A percentile compares a stretch with the other conserved stretches of the same genome.
These are phyloP conservation scores for Pythium aphanidermatum DNA, from an alignment of 352 stramenopile species.

Conservation along the genomic window DNA sequence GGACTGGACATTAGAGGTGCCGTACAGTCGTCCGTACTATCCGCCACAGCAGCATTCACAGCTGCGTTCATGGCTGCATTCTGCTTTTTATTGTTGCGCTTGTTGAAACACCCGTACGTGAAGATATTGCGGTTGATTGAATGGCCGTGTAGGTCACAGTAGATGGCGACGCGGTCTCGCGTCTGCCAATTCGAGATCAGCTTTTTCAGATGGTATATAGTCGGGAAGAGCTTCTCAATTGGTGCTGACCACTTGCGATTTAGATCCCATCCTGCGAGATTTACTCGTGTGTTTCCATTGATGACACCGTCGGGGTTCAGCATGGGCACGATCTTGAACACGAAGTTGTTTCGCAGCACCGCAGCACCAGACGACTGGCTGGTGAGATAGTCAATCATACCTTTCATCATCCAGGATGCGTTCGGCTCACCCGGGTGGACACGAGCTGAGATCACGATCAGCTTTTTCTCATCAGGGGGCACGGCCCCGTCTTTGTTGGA, in stretches of 20 bases:
- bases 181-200: constrained; percentile 53
- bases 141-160: constrained; percentile 81
- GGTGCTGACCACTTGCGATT: constrained; percentile 79
- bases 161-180: constrained; percentile 63
- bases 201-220: constrained; percentile 73
- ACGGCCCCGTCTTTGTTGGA: constrained; percentile 31
- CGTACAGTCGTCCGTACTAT: background rate
- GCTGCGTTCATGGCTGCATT: constrained; percentile 10
- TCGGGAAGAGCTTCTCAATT: constrained; percentile 76
- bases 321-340: constrained; percentile 92
- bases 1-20: background rate
- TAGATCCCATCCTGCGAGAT: constrained; percentile 76
- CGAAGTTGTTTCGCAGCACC: constrained; percentile 68
- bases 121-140: constrained; percentile 84
- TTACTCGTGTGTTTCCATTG: constrained; percentile 89
- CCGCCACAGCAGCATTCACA: background rate
- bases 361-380: constrained; percentile 46
- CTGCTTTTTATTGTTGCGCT: constrained; percentile 24
- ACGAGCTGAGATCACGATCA: constrained; percentile 82
- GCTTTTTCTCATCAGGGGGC: constrained; percentile 39
- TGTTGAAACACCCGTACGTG: constrained; percentile 72
- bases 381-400: constrained; percentile 89
- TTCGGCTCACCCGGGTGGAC: constrained; percentile 89
- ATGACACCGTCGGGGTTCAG: constrained; percentile 91
- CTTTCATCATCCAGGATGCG: constrained; percentile 90